Evolutionary conservation across 768 basidiomycete species (phyloP), one percentile per base, ranked within the genome.

Genomic region (Auricularia cornea): DNA sequence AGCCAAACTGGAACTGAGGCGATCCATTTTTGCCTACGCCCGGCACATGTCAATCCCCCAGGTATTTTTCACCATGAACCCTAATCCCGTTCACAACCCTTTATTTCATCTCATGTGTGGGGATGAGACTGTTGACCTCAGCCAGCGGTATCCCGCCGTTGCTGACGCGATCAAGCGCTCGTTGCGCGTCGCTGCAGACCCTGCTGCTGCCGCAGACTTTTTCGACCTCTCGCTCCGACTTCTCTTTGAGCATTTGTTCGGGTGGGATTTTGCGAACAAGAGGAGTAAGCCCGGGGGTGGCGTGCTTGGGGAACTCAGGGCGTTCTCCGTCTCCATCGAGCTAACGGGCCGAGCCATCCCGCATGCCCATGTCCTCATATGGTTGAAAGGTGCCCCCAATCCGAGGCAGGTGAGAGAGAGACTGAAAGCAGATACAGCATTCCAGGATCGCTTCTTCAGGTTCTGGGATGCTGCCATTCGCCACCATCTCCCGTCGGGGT

Each of bases 321-420:
- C 5, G 73, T 70, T 59, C 74, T 72, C 70, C 72, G 73, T 0
- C 66, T 66, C 0, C 38, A 40, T 48, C 33, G 70, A 76, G 51
- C 62, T 65, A n/a, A 76, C 72, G 32, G 67, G 72, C 38, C 30
- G 70, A 2, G 72, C 70, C 1, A 44, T 35, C 6, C 62, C 73
- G 1, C 76, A 77, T 70, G 73, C 68, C 0, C 76, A 77, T 59
- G 74, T 76, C 65, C 31, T 74, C 1, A 60, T 76, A 4, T 76
- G 69, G 70, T 57, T 75, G 0, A 16, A 54, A 3, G 74, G 74
- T 40, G 71, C 68, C 1, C 8, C 70, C 1, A 77, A 77, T 68
- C 75, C 76, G 2, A 44, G 68, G 14, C 68, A 75, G 1, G 29
- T 77, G 5, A 76, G 77, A 69, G 18, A 6, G 1, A 35, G 51